These are phyloP conservation scores for Plasmodium falciparum DNA, from an alignment of 169 alveolate species.

Conservation along the genomic window DNA sequence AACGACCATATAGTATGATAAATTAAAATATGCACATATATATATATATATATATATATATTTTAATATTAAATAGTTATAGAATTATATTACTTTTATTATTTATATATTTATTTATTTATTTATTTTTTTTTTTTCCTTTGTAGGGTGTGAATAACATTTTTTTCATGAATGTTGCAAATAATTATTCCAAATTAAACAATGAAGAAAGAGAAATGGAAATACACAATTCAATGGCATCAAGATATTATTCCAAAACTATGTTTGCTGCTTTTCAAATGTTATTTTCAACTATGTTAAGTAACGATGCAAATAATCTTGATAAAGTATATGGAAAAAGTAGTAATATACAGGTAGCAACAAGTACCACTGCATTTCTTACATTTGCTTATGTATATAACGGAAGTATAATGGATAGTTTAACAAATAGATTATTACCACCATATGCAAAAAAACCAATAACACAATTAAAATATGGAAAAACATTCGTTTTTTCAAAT, in stretches of 20 bases:
- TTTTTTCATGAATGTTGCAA: conserved; percentile 24
- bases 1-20: conserved; percentile 25
- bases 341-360: not conserved
- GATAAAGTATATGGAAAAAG: conserved; percentile 10
- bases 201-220: conserved; percentile 33
- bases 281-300: conserved; percentile 10
- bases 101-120: not conserved
- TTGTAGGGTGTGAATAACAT: conserved; percentile 23
- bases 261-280: conserved; percentile 27
- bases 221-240: conserved; percentile 37
- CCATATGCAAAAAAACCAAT: conserved; percentile 33
- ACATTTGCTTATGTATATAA: conserved; percentile 10
- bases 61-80: too few species aligned
- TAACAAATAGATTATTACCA: conserved; percentile 49
- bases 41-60: conserved; percentile 25
- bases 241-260: conserved; percentile 25
- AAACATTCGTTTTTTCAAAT: conserved; percentile 41
- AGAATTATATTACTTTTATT: not conserved
- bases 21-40: conserved; percentile 10
- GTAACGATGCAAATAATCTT: conserved; percentile 3
- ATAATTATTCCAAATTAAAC: conserved; percentile 29
- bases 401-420: conserved; percentile 49
- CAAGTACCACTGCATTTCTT: conserved; percentile 14
- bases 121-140: not conserved
- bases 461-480: conserved; percentile 47